Evolutionary conservation across 441 rosid genomes (phyloP).

Genomic region (Syzygium malaccense): DNA sequence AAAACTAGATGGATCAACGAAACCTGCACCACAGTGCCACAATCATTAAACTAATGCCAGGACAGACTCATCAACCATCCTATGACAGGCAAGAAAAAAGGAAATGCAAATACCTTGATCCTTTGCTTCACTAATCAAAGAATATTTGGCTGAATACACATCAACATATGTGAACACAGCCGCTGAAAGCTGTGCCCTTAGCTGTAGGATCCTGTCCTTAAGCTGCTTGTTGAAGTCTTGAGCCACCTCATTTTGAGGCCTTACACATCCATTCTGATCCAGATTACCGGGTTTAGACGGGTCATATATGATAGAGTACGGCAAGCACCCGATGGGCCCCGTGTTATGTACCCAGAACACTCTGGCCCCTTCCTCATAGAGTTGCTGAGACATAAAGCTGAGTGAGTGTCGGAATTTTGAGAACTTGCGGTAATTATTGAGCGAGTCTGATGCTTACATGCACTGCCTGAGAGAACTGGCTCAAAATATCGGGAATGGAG

Average conservation of each 20-base stretch:
- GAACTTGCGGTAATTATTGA: background rate
- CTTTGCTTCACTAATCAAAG: constrained; percentile 25
- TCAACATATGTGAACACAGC: constrained; percentile 46
- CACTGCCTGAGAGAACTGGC: constrained; percentile 44
- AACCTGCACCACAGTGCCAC: constrained; percentile 28
- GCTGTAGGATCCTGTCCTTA: constrained; percentile 26
- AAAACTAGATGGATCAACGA: constrained; percentile 47
- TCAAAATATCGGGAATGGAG: constrained; percentile 48
- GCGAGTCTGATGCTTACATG: constrained; percentile 24
- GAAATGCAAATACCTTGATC: constrained; percentile 21
- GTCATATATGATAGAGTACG: constrained; percentile 22
- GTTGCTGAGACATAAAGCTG: constrained; percentile 18
- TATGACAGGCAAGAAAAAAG: background rate
- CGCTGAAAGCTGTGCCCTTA: constrained; percentile 30
- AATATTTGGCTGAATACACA: constrained; percentile 39
- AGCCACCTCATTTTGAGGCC: constrained; percentile 36
- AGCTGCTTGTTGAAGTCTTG: constrained; percentile 46
- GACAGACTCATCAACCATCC: background rate
- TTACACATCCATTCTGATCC: constrained; percentile 42
- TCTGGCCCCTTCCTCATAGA: constrained; percentile 62
- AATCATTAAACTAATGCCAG: background rate
- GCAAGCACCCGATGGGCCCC: constrained; percentile 65
- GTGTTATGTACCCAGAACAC: constrained; percentile 64
- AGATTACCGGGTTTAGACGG: constrained; percentile 19
- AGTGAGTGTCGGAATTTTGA: too few relatives aligned